Evolutionary conservation across 2,329 filamentous ascomycete species (phyloP).

Genomic region (Falciphora oryzae): DNA sequence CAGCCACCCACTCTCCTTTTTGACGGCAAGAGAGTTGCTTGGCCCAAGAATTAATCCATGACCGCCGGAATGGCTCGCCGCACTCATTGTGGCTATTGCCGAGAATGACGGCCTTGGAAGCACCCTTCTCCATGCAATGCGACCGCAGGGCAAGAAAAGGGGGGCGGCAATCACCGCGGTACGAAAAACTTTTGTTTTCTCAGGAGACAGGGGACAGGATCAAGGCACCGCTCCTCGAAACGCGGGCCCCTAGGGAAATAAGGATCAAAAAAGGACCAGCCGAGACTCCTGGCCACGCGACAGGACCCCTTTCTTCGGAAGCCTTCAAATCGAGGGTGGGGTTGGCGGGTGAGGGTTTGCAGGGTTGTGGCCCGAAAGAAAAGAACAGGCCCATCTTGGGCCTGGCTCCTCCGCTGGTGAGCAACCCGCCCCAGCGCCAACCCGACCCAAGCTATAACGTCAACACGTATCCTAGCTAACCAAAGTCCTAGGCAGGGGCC

Average conservation of each 20-base stretch:
- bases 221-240: neutral
- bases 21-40: neutral
- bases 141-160: neutral
- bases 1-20: neutral
- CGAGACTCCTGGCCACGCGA: neutral
- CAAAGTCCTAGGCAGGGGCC: neutral
- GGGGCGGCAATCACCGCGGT: neutral
- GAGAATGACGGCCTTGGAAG: neutral
- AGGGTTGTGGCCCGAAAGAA: neutral
- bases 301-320: neutral
- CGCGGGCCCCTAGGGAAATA: neutral
- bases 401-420: no score
- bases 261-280: neutral
- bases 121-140: neutral
- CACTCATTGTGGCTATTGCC: neutral
- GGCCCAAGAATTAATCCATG: conserved; percentile 1
- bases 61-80: neutral
- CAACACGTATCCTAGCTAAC: neutral
- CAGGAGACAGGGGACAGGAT: neutral
- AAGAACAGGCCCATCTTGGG: neutral
- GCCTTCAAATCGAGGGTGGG: neutral
- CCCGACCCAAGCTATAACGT: neutral
- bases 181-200: neutral
- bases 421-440: neutral
- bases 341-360: neutral